These are phyloP conservation scores for Trebouxia sp. DNA, from an alignment of 139 green algal genomes.

Conservation along the genomic window DNA sequence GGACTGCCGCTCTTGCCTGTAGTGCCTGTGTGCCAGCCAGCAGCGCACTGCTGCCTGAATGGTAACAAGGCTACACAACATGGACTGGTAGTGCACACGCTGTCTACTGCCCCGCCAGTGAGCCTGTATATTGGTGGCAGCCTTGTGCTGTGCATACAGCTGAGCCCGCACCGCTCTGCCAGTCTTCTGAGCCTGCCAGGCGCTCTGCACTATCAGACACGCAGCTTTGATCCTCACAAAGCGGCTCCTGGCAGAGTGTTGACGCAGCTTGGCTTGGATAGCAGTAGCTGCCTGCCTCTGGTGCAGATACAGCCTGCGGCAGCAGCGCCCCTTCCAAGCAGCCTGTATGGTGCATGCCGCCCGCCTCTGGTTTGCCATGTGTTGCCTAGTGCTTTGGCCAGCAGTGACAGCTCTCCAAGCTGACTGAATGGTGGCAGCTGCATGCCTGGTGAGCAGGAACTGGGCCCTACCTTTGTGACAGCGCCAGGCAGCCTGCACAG, in stretches of 20 bases:
- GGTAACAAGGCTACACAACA: neutral
- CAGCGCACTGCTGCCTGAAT: neutral
- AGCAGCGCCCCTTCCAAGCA: conserved; percentile 2
- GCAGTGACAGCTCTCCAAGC: conserved; percentile 13
- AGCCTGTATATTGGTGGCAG: conserved; percentile 43
- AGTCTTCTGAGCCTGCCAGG: conserved; percentile 12
- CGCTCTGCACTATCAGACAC: neutral
- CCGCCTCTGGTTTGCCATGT: neutral
- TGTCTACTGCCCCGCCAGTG: conserved; percentile 27
- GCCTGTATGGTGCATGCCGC: conserved; percentile 18
- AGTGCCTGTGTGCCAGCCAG: neutral
- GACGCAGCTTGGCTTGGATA: conserved; percentile 38
- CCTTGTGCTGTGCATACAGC: conserved; percentile 38
- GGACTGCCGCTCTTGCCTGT: neutral
- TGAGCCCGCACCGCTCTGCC: conserved; percentile 26
- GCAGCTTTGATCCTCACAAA: conserved; percentile 34
- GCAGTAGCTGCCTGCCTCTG: conserved; percentile 37
- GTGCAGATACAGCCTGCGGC: conserved; percentile 5
- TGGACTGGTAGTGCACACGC: conserved; percentile 17
- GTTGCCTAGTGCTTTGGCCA: neutral
- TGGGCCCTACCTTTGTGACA: neutral
- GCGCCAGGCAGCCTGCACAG: conserved; percentile 46
- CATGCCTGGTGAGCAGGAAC: conserved; percentile 21
- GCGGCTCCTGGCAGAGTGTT: conserved; percentile 13
- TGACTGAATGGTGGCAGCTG: conserved; percentile 17